Conservation (phyloP, 139 green algal genomes). For the Asterochloris erici region DNA sequence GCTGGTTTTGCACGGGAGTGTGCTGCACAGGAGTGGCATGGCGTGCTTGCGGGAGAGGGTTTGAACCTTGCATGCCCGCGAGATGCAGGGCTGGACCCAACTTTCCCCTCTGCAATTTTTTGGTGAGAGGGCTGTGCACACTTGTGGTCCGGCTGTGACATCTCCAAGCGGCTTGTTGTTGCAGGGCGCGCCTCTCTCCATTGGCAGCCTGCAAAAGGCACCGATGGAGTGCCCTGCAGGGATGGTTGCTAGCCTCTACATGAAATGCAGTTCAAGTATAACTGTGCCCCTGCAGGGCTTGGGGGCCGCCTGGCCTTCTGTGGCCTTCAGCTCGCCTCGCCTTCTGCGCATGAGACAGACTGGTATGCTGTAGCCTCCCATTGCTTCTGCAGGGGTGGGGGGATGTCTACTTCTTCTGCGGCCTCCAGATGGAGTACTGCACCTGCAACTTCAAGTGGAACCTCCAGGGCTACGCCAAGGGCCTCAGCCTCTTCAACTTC, state of each 20-base stretch:
- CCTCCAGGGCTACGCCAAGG: slow-evolving; percentile 60
- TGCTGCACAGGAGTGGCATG: too few species aligned
- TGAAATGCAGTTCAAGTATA: slow-evolving; percentile 9
- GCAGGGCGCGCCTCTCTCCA: too few species aligned
- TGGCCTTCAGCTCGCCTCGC: not conserved
- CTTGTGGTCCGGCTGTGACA: too few species aligned
- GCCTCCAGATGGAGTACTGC: slow-evolving; percentile 58
- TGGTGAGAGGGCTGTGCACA: too few species aligned
- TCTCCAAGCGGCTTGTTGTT: too few species aligned
- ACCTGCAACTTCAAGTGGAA: slow-evolving; percentile 75
- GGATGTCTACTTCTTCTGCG: slow-evolving; percentile 84
- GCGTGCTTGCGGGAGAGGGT: too few species aligned
- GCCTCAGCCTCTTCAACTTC: slow-evolving; percentile 68
- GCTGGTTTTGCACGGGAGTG: too few species aligned
- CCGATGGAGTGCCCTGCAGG: too few species aligned
- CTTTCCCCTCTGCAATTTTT: too few species aligned
- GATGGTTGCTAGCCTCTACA: not conserved
- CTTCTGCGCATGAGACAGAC: not conserved
- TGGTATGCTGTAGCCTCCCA: not conserved
- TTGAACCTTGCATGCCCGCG: too few species aligned
- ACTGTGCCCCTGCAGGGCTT: not conserved
- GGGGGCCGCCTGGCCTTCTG: not conserved
- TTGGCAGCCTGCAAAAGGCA: too few species aligned
- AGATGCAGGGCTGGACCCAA: too few species aligned
- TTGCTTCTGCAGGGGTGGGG: slow-evolving; percentile 34